Conservation (phyloP, 805 yeast genomes). For the Starmera amethionina region DNA sequence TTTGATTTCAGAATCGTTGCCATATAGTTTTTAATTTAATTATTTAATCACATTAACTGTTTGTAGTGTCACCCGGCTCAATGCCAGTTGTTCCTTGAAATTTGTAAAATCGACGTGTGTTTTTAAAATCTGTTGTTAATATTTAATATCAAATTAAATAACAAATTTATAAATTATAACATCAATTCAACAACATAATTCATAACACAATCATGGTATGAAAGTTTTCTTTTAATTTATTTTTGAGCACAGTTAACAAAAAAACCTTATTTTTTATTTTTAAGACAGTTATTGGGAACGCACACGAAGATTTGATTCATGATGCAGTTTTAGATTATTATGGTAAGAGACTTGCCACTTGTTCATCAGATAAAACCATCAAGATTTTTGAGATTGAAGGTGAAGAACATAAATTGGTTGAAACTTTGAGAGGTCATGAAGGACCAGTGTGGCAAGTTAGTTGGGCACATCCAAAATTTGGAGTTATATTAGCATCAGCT, state of each 20-base stretch:
- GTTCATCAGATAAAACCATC: slow-evolving; percentile 93
- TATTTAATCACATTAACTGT: too few relatives aligned
- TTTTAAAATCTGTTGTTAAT: too few relatives aligned
- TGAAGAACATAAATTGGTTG: slow-evolving; percentile 69
- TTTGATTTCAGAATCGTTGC: slow-evolving; percentile 13
- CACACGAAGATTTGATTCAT: slow-evolving; percentile 88
- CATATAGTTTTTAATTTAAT: not conserved
- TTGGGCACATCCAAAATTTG: slow-evolving; percentile 99
- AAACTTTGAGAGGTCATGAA: slow-evolving; percentile 85
- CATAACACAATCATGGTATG: too few relatives aligned
- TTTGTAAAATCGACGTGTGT: too few relatives aligned
- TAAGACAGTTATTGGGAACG: slow-evolving; percentile 49
- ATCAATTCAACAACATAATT: too few relatives aligned
- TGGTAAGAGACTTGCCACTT: slow-evolving; percentile 91
- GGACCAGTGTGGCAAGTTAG: slow-evolving; percentile 99
- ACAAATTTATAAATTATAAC: too few relatives aligned
- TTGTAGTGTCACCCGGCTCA: too few relatives aligned
- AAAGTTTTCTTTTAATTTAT: too few relatives aligned
- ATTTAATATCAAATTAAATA: too few relatives aligned
- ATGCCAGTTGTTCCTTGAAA: too few relatives aligned
- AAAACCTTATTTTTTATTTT: too few relatives aligned
- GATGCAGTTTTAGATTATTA: slow-evolving; percentile 97
- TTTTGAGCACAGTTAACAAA: too few relatives aligned
- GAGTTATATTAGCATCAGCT: slow-evolving; percentile 87
- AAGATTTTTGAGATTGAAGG: slow-evolving; percentile 89